Percentiles rank a stretch among this genome's conserved stretches.
These are phyloP conservation scores for Backusella sp. DNA, from an alignment of 192 early-diverging fungal species.

Conservation along the genomic window DNA sequence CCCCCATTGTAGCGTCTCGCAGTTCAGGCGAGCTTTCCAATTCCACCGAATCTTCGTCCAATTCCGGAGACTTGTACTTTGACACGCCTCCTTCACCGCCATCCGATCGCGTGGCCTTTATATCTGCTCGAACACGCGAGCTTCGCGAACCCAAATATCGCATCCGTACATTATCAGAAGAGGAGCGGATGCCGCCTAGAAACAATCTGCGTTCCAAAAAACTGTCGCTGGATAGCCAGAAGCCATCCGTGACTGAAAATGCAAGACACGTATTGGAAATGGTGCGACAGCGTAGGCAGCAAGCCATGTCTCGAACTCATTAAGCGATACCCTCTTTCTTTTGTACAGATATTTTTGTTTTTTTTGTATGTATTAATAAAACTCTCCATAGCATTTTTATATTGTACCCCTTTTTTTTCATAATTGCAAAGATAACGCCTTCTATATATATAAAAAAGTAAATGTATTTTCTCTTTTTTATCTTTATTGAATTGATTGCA, in stretches of 20 bases:
- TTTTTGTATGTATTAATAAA: neutral
- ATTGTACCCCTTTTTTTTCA: neutral
- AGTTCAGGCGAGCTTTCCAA: neutral
- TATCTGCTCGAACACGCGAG: neutral
- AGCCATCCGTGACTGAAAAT: neutral
- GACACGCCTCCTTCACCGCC: neutral
- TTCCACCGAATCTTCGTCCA: neutral
- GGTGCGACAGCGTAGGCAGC: neutral
- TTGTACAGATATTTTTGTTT: neutral
- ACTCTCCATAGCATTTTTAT: neutral
- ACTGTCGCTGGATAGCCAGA: neutral
- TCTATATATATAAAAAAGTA: no score
- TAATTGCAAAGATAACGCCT: neutral
- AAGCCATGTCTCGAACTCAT: neutral
- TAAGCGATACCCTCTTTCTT: neutral
- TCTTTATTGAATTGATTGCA: no score
- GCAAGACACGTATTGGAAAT: slow-evolving; percentile 6
- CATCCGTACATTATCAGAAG: neutral
- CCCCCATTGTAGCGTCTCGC: neutral
- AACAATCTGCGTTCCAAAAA: neutral
- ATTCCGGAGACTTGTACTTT: neutral
- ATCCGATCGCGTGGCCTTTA: neutral
- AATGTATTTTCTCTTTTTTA: no score
- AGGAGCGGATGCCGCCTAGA: neutral
- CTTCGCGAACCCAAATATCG: neutral